A percentile compares a stretch with the other conserved stretches of the same genome.
phyloP scores from a whole-genome alignment of 768 basidiomycete genomes.

The Amanita pallidorosea region DNA sequence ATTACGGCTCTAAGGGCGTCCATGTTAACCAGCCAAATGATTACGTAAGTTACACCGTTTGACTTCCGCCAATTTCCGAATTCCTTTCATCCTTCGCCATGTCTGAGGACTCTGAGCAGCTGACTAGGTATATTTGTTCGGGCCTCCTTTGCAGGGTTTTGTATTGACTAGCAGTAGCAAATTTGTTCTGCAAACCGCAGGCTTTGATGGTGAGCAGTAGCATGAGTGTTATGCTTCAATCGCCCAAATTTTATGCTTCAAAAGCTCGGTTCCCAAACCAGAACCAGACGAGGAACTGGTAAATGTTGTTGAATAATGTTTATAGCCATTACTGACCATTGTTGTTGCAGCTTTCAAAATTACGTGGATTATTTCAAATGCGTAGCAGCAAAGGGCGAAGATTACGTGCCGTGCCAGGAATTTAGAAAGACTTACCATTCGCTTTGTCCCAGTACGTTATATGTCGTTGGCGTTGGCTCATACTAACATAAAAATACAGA shows the following conservation, averaged over 20 bases:
- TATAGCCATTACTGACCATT: neutral
- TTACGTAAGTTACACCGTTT: slow-evolving; percentile 13
- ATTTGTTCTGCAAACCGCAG: slow-evolving; percentile 88
- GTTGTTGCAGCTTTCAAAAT: slow-evolving; percentile 74
- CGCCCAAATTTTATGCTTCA: slow-evolving; percentile 6
- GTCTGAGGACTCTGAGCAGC: slow-evolving; percentile 43
- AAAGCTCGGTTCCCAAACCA: slow-evolving; percentile 81
- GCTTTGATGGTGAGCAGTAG: slow-evolving; percentile 67
- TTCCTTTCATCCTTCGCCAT: slow-evolving; percentile 23
- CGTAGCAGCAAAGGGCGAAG: slow-evolving; percentile 92
- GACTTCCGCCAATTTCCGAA: slow-evolving; percentile 29
- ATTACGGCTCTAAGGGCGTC: slow-evolving; percentile 88
- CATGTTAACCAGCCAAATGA: slow-evolving; percentile 34
- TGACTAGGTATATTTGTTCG: slow-evolving; percentile 35
- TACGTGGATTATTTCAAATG: slow-evolving; percentile 99
- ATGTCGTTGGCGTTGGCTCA: slow-evolving; percentile 1
- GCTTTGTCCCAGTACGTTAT: slow-evolving; percentile 77
- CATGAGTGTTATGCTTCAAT: neutral
- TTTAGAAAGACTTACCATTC: slow-evolving; percentile 95
- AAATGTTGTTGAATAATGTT: slow-evolving; percentile 12
- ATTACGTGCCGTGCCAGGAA: slow-evolving; percentile 97
- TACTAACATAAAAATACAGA: slow-evolving; percentile 33
- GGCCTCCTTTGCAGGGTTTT: neutral
- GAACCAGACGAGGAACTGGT: slow-evolving; percentile 98
- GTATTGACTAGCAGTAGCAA: slow-evolving; percentile 38